Conservation (phyloP, 2,329 filamentous ascomycete genomes). For the Sarocladium brachiariae region DNA sequence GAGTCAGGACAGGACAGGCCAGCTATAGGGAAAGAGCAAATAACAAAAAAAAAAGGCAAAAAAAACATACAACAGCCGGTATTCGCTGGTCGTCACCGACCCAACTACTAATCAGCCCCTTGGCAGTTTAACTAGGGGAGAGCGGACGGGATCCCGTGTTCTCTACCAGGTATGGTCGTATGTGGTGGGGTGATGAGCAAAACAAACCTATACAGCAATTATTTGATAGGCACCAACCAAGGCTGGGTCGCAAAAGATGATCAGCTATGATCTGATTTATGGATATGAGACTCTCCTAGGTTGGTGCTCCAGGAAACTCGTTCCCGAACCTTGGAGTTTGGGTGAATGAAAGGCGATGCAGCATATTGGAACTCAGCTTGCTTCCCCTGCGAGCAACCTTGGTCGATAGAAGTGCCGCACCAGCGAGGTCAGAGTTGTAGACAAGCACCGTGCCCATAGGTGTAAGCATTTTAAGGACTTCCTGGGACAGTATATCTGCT, state of each 20-base stretch:
- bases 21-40: not conserved
- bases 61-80: too few relatives aligned
- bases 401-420: not conserved
- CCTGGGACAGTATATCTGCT: constrained; percentile 1
- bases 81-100: too few relatives aligned
- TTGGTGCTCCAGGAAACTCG: not conserved
- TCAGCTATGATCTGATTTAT: not conserved
- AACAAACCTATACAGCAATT: not conserved
- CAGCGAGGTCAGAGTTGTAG: not conserved
- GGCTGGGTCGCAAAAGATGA: not conserved
- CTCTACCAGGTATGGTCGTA: too few relatives aligned
- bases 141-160: too few relatives aligned
- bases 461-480: not conserved
- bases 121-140: too few relatives aligned
- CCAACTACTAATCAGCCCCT: too few relatives aligned
- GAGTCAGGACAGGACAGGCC: too few relatives aligned
- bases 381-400: constrained; percentile 1
- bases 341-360: not conserved
- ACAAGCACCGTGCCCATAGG: constrained; percentile 1
- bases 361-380: not conserved
- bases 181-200: not conserved
- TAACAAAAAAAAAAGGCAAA: not conserved
- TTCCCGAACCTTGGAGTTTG: constrained; percentile 1
- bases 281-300: not conserved
- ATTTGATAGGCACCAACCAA: not conserved